These are phyloP conservation scores for Sinapis alba DNA, from an alignment of 441 rosid genomes.

Conservation along the genomic window DNA sequence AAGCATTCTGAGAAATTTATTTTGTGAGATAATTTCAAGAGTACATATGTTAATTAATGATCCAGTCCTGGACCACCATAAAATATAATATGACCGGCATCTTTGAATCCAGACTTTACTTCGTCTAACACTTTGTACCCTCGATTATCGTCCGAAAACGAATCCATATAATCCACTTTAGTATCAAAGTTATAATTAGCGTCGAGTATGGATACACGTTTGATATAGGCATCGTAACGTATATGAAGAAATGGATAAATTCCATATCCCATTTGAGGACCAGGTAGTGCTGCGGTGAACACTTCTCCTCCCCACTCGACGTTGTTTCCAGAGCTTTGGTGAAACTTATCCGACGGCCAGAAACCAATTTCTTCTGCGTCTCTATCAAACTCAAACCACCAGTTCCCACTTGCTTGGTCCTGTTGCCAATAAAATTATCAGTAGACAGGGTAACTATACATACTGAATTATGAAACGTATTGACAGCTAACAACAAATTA, in stretches of 20 bases:
- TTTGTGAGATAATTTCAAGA: too few species aligned
- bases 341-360: background rate
- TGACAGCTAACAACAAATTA: background rate
- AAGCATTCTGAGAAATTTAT: too few species aligned
- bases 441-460: background rate
- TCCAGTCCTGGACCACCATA: conserved; percentile 24
- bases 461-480: background rate
- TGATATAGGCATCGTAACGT: background rate
- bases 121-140: background rate
- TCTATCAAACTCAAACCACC: background rate
- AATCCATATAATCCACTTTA: background rate
- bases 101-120: background rate
- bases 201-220: conserved; percentile 13
- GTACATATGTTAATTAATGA: too few species aligned
- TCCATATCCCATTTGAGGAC: conserved; percentile 34
- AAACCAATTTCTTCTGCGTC: background rate
- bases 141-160: background rate
- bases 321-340: background rate
- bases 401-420: conserved; percentile 9
- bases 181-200: background rate
- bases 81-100: background rate
- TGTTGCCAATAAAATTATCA: background rate
- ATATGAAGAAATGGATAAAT: accelerated
- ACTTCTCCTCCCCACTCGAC: conserved; percentile 34
- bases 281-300: background rate